Evolutionary conservation across 2,329 filamentous ascomycete species (phyloP).

Genomic region (Blastomyces emzantsi): DNA sequence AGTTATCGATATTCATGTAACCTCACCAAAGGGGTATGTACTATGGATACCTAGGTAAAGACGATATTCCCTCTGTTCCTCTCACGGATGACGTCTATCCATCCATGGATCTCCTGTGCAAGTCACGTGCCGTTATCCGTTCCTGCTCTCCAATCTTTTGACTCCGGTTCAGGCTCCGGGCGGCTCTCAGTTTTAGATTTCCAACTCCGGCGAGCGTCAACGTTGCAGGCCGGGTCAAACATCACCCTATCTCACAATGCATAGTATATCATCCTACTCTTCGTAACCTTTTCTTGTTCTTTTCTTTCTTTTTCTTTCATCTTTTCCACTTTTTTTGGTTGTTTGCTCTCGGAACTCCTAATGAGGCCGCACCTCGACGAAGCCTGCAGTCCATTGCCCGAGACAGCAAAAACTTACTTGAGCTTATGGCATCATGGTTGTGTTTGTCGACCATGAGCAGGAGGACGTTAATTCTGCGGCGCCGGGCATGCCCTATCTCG

Average conservation of each 20-base stretch:
- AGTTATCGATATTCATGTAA: background rate
- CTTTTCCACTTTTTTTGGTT: background rate
- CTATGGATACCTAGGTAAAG: too few relatives aligned
- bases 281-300: background rate
- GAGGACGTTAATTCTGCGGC: conserved; percentile 23
- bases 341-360: too few relatives aligned
- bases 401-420: background rate
- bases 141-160: too few relatives aligned
- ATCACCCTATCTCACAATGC: background rate
- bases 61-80: too few relatives aligned
- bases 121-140: background rate
- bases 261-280: background rate
- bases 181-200: too few relatives aligned
- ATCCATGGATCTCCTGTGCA: background rate
- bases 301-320: background rate
- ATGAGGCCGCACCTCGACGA: background rate
- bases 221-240: background rate
- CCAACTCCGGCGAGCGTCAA: too few relatives aligned
- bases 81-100: too few relatives aligned
- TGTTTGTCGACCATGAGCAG: conserved; percentile 40
- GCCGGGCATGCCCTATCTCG: conserved; percentile 18
- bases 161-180: too few relatives aligned
- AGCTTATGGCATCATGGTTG: conserved; percentile 36
- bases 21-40: background rate
- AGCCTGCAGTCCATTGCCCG: background rate